phyloP scores from a whole-genome alignment of 805 yeast genomes.

The Yarrowia porcina region DNA sequence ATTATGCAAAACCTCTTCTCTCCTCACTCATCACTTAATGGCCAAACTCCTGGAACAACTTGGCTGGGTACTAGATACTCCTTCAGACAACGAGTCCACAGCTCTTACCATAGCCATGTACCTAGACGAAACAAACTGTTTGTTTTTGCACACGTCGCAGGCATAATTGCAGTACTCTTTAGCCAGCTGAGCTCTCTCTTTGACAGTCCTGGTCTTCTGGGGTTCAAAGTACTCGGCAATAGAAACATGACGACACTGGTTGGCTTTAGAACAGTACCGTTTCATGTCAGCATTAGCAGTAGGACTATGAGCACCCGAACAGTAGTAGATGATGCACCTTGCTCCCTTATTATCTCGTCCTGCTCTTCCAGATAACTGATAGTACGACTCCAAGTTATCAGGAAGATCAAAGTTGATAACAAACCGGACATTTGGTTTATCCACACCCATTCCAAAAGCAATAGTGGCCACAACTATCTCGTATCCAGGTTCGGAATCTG shows the following conservation, averaged over 20 bases:
- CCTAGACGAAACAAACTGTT: constrained; percentile 7
- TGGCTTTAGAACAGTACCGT: constrained; percentile 26
- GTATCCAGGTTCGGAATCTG: constrained; percentile 47
- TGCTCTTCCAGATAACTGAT: constrained; percentile 98
- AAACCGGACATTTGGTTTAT: constrained; percentile 88
- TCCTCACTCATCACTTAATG: not conserved
- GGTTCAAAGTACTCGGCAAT: constrained; percentile 32
- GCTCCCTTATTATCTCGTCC: constrained; percentile 89
- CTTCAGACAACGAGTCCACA: not conserved
- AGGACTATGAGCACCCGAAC: constrained; percentile 18
- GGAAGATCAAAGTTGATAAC: constrained; percentile 87
- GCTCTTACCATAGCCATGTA: constrained; percentile 11
- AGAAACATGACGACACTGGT: constrained; percentile 31
- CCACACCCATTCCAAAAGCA: constrained; percentile 99
- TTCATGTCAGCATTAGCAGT: constrained; percentile 17
- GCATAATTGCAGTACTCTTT: constrained; percentile 29
- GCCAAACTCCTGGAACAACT: not conserved
- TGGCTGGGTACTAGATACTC: not conserved
- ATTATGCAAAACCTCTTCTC: not conserved
- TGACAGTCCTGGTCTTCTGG: not conserved
- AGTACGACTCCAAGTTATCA: constrained; percentile 86
- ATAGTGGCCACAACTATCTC: constrained; percentile 92
- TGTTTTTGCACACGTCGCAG: constrained; percentile 31
- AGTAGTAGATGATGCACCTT: constrained; percentile 74
- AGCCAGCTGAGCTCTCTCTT: constrained; percentile 3